phyloP scores from a whole-genome alignment of 2,329 filamentous ascomycete species.

The Mollisia scopiformis region DNA sequence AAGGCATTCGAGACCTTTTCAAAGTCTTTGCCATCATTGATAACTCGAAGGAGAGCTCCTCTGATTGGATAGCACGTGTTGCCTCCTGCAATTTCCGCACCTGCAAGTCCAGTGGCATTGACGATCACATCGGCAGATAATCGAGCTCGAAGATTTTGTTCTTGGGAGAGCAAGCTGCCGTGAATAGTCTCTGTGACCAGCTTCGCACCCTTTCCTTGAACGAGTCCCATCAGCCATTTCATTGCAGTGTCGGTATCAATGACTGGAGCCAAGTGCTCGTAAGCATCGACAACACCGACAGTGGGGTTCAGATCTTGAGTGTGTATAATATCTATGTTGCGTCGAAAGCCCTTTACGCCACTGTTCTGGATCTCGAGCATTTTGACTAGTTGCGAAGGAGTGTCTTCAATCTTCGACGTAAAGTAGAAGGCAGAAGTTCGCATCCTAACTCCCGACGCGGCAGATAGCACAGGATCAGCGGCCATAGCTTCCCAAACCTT shows the following conservation, averaged over 20 bases:
- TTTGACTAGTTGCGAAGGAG: not conserved
- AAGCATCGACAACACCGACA: slow-evolving; percentile 5
- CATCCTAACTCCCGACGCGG: slow-evolving; percentile 3
- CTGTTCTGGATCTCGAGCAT: not conserved
- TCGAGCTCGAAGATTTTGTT: not conserved
- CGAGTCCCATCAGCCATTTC: slow-evolving; percentile 7
- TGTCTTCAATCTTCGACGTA: not conserved
- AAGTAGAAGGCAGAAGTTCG: slow-evolving; percentile 8
- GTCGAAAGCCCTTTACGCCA: not conserved
- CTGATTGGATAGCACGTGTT: slow-evolving; percentile 3
- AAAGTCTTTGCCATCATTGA: slow-evolving; percentile 11
- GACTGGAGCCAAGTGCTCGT: slow-evolving; percentile 8
- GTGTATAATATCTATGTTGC: not conserved
- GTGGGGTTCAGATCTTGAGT: not conserved
- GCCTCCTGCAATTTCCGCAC: slow-evolving; percentile 1
- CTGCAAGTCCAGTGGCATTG: slow-evolving; percentile 8
- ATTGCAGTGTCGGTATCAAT: slow-evolving; percentile 11
- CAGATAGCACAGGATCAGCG: slow-evolving; percentile 1
- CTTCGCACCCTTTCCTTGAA: slow-evolving; percentile 1
- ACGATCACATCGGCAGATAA: slow-evolving; percentile 7
- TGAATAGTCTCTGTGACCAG: slow-evolving; percentile 4
- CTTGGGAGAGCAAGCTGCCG: slow-evolving; percentile 3
- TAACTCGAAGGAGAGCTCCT: slow-evolving; percentile 9
- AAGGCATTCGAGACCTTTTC: slow-evolving; percentile 2
- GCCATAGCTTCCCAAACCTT: slow-evolving; percentile 5